Evolutionary conservation across 805 yeast species (phyloP).

Genomic region (Pichia gijzeniarum): DNA sequence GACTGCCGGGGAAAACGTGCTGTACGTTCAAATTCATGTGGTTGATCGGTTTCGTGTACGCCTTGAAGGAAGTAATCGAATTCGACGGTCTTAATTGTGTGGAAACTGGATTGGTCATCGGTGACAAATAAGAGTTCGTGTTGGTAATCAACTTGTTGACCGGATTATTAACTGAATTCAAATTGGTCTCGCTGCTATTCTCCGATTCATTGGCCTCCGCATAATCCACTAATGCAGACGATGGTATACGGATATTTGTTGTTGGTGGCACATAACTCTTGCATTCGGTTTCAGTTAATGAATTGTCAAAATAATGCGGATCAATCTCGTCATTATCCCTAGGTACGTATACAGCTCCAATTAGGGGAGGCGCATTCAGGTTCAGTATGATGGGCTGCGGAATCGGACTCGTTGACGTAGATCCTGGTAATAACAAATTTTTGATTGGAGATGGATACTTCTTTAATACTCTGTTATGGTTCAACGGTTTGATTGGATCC

Average conservation of each 20-base stretch:
- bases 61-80: slow-evolving; percentile 1
- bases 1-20: slow-evolving; percentile 13
- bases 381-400: slow-evolving; percentile 82
- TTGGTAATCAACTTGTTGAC: background rate
- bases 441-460: slow-evolving; percentile 82
- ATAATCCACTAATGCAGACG: slow-evolving; percentile 12
- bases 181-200: no score
- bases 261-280: slow-evolving; percentile 29
- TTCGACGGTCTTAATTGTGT: background rate
- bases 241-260: slow-evolving; percentile 23
- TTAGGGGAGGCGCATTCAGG: slow-evolving; percentile 86
- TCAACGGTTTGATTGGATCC: slow-evolving; percentile 71
- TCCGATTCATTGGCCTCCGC: background rate
- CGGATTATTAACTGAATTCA: background rate
- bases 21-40: slow-evolving; percentile 8
- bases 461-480: slow-evolving; percentile 55
- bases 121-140: background rate
- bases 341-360: slow-evolving; percentile 83
- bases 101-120: no score
- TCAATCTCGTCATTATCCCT: slow-evolving; percentile 76
- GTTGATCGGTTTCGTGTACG: slow-evolving; percentile 3
- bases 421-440: slow-evolving; percentile 67
- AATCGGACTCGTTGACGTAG: slow-evolving; percentile 63
- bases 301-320: slow-evolving; percentile 47
- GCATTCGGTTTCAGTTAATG: slow-evolving; percentile 22